Conservation (phyloP, 108 stramenopile genomes). For the Cyclotella distinguenda region DNA sequence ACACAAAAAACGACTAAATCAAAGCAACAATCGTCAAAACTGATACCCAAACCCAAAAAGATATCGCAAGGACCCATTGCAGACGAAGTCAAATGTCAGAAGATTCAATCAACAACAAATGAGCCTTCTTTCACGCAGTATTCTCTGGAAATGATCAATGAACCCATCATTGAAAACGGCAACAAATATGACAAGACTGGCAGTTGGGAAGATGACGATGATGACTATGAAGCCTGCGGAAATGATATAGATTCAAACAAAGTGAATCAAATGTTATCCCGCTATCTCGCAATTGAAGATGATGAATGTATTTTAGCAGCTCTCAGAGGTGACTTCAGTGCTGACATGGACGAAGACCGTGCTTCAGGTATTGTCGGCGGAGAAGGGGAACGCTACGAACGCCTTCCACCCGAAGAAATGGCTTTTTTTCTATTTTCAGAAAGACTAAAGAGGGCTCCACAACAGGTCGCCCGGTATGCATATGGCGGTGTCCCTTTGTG, state of each 20-base stretch:
- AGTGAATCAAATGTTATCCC: constrained; percentile 73
- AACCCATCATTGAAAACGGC: no score
- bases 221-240: constrained; percentile 48
- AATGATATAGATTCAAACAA: constrained; percentile 56
- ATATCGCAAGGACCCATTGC: not conserved
- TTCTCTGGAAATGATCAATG: constrained; percentile 51
- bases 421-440: constrained; percentile 68
- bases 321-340: constrained; percentile 34
- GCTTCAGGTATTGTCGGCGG: constrained; percentile 11
- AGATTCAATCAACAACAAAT: constrained; percentile 8
- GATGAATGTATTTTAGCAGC: constrained; percentile 73
- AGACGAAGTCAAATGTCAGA: not conserved
- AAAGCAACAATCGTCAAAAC: not conserved
- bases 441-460: constrained; percentile 64
- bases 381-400: constrained; percentile 72
- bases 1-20: not conserved
- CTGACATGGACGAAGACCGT: not conserved
- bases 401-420: constrained; percentile 65
- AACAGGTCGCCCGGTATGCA: constrained; percentile 81
- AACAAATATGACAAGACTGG: constrained; percentile 9
- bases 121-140: constrained; percentile 41
- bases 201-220: constrained; percentile 67
- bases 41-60: constrained; percentile 9
- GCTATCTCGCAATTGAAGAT: constrained; percentile 85
- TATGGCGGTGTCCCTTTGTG: constrained; percentile 78